Conservation (phyloP, 331 rosid genomes). For the Prunus yedoensis region DNA sequence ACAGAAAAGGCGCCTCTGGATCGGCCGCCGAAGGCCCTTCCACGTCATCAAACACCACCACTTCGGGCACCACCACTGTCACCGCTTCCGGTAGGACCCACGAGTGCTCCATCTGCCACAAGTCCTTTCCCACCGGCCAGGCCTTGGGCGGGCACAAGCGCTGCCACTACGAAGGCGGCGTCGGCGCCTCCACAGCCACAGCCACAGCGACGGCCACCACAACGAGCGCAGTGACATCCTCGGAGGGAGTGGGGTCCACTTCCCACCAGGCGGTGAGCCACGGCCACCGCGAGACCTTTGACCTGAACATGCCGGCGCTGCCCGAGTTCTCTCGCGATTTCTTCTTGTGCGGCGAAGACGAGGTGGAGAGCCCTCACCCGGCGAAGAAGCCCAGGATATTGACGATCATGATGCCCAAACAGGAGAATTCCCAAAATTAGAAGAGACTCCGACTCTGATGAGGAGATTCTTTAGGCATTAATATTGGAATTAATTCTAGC, state of each 20-base stretch:
- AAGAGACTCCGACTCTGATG: not conserved
- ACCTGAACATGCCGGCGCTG: slow-evolving; percentile 81
- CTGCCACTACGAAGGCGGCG: slow-evolving; percentile 88
- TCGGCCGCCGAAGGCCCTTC: slow-evolving; percentile 49
- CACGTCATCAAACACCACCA: slow-evolving; percentile 32
- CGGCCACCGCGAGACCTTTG: slow-evolving; percentile 59
- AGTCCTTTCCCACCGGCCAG: slow-evolving; percentile 85
- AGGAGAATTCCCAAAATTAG: slow-evolving; percentile 37
- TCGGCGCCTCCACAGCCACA: not conserved
- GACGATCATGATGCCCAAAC: slow-evolving; percentile 36
- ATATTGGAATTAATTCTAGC: slow-evolving; percentile 10
- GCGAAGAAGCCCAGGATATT: slow-evolving; percentile 67
- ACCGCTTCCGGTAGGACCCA: slow-evolving; percentile 54
- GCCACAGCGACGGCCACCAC: slow-evolving; percentile 11
- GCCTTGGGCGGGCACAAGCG: slow-evolving; percentile 99
- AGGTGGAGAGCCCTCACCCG: slow-evolving; percentile 86
- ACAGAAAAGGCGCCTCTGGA: slow-evolving; percentile 45
- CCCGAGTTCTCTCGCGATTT: slow-evolving; percentile 51
- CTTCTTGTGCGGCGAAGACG: slow-evolving; percentile 57
- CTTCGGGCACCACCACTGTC: slow-evolving; percentile 43
- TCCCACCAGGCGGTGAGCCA: slow-evolving; percentile 36
- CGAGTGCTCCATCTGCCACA: slow-evolving; percentile 89
- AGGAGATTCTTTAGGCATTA: not conserved
- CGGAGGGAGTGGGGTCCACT: slow-evolving; percentile 71
- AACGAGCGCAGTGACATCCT: slow-evolving; percentile 52